Evolutionary conservation across 192 early-diverging fungal species (phyloP).

Genomic region (Coemansia aciculifera): DNA sequence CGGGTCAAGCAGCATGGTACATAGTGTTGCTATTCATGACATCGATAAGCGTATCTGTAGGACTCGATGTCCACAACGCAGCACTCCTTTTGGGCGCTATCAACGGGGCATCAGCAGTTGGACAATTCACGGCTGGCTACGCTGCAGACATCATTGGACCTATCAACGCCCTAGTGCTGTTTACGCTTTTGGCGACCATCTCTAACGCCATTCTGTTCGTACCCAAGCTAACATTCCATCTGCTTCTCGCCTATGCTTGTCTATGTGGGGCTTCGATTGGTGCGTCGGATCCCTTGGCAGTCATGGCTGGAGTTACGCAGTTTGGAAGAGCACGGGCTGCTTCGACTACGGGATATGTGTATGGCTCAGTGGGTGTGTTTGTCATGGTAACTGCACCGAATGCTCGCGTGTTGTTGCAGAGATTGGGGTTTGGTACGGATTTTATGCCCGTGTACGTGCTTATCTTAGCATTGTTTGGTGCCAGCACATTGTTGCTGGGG

Average conservation of each 20-base stretch:
- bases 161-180: constrained; percentile 34
- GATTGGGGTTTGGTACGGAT: constrained; percentile 10
- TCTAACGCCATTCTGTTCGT: constrained; percentile 43
- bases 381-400: constrained; percentile 30
- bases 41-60: constrained; percentile 45
- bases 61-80: constrained; percentile 49
- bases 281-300: constrained; percentile 42
- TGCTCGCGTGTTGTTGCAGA: constrained; percentile 31
- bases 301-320: constrained; percentile 43
- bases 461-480: constrained; percentile 24
- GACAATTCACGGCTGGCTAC: constrained; percentile 48
- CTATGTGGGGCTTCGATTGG: constrained; percentile 49
- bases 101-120: constrained; percentile 49
- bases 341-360: constrained; percentile 26
- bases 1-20: constrained; percentile 51
- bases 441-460: constrained; percentile 29
- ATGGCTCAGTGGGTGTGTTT: constrained; percentile 40
- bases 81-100: constrained; percentile 43
- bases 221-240: constrained; percentile 23
- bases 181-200: constrained; percentile 27
- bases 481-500: constrained; percentile 32
- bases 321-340: constrained; percentile 32
- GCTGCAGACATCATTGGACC: constrained; percentile 44
- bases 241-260: constrained; percentile 42
- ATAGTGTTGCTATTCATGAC: constrained; percentile 43